These are phyloP conservation scores for Inosperma sp. DNA, from an alignment of 768 basidiomycete species.

Conservation along the genomic window DNA sequence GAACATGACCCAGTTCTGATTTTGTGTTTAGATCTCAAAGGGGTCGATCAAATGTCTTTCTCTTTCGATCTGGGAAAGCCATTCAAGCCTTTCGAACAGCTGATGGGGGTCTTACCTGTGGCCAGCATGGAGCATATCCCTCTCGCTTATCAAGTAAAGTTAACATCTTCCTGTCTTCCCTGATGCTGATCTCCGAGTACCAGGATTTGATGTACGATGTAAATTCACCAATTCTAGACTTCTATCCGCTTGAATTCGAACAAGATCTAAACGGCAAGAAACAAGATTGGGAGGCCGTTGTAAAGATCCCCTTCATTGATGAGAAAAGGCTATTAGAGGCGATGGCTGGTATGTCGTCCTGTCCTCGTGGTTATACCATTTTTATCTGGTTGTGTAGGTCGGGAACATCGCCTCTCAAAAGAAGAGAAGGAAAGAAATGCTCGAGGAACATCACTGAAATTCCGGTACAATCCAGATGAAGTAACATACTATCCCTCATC, in stretches of 20 bases:
- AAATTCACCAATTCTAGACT: slow-evolving; percentile 85
- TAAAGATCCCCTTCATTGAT: slow-evolving; percentile 98
- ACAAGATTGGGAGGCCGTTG: slow-evolving; percentile 97
- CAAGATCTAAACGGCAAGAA: slow-evolving; percentile 97
- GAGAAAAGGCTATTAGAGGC: slow-evolving; percentile 70
- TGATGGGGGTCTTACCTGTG: slow-evolving; percentile 95
- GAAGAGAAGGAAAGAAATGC: slow-evolving; percentile 76
- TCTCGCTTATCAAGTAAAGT: slow-evolving; percentile 70
- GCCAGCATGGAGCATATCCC: slow-evolving; percentile 91
- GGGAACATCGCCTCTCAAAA: slow-evolving; percentile 68
- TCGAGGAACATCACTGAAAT: slow-evolving; percentile 76
- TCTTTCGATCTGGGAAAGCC: slow-evolving; percentile 82
- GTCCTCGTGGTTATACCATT: not conserved
- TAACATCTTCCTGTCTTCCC: not conserved
- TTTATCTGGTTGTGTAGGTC: slow-evolving; percentile 42
- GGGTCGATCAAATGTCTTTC: slow-evolving; percentile 79
- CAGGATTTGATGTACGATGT: slow-evolving; percentile 88
- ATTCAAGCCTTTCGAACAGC: slow-evolving; percentile 89
- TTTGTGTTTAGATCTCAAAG: slow-evolving; percentile 45
- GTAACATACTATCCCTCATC: slow-evolving; percentile 83
- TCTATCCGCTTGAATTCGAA: slow-evolving; percentile 91
- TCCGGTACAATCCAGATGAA: slow-evolving; percentile 61
- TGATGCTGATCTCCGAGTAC: not conserved
- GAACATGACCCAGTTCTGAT: no score
- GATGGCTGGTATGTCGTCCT: slow-evolving; percentile 65